Evolutionary conservation across 768 basidiomycete species (phyloP).

Genomic region (Heimioporus sp.): DNA sequence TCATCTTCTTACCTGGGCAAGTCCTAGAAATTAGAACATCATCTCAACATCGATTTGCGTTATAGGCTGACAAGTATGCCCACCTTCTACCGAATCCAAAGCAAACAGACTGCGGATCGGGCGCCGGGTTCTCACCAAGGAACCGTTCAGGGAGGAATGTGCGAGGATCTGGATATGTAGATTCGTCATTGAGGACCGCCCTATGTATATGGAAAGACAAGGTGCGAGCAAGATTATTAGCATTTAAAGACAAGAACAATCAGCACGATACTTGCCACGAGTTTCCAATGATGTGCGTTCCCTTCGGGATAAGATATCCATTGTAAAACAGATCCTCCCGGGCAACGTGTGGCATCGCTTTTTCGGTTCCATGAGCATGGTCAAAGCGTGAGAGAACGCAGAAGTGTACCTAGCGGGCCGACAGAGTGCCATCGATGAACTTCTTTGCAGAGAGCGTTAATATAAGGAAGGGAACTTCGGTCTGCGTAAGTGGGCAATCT

Average conservation of each 20-base stretch:
- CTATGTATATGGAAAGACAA: conserved; percentile 28
- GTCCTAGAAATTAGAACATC: neutral
- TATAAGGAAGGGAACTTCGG: conserved; percentile 21
- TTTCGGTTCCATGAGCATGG: neutral
- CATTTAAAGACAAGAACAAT: too few relatives aligned
- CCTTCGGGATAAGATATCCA: conserved; percentile 23
- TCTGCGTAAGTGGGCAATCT: conserved; percentile 21
- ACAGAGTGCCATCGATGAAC: conserved; percentile 23
- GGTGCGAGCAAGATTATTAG: too few relatives aligned
- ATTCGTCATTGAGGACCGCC: conserved; percentile 51
- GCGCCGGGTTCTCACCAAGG: conserved; percentile 18
- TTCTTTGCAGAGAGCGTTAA: conserved; percentile 25
- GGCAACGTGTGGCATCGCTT: conserved; percentile 16
- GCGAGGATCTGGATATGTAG: conserved; percentile 32
- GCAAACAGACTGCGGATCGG: conserved; percentile 12
- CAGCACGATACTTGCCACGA: conserved; percentile 17
- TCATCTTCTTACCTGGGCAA: conserved; percentile 17
- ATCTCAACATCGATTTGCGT: too few relatives aligned
- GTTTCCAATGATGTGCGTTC: conserved; percentile 21
- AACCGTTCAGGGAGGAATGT: conserved; percentile 36
- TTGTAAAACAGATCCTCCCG: conserved; percentile 19
- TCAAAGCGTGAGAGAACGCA: neutral
- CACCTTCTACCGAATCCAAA: conserved; percentile 34
- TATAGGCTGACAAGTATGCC: neutral
- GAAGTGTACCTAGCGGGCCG: conserved; percentile 10